Evolutionary conservation across 108 stramenopile species (phyloP).

Genomic region (Epithemia pelagica): DNA sequence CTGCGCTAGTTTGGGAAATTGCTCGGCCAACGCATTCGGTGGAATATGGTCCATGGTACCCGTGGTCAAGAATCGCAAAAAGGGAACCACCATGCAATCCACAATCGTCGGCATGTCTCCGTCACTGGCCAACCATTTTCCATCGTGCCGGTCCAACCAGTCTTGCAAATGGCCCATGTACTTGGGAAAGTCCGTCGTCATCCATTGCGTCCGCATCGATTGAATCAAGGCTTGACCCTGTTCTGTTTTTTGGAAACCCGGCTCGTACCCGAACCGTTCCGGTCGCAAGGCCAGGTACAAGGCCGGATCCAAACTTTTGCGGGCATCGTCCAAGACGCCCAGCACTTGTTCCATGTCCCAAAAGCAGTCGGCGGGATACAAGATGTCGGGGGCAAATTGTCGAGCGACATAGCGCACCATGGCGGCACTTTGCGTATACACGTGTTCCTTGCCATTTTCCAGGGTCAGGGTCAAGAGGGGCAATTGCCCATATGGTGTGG

Average conservation of each 20-base stretch:
- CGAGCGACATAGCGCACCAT: slow-evolving; percentile 50
- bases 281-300: slow-evolving; percentile 53
- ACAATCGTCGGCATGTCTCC: slow-evolving; percentile 51
- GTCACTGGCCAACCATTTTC: slow-evolving; percentile 17
- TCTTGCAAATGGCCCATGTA: slow-evolving; percentile 28
- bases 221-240: slow-evolving; percentile 45
- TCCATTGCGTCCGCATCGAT: slow-evolving; percentile 34
- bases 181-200: slow-evolving; percentile 40
- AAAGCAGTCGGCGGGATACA: slow-evolving; percentile 43
- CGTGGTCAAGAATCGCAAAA: slow-evolving; percentile 27
- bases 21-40: slow-evolving; percentile 36
- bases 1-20: slow-evolving; percentile 19
- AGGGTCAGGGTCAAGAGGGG: slow-evolving; percentile 53
- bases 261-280: slow-evolving; percentile 42
- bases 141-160: not conserved
- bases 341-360: slow-evolving; percentile 50
- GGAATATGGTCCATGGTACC: slow-evolving; percentile 62
- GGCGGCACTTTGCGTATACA: slow-evolving; percentile 42
- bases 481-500: slow-evolving; percentile 53
- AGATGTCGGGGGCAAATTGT: slow-evolving; percentile 9
- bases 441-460: not conserved
- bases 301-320: slow-evolving; percentile 36
- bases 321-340: slow-evolving; percentile 48
- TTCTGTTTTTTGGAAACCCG: slow-evolving; percentile 31
- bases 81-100: slow-evolving; percentile 41